Evolutionary conservation across 2,329 filamentous ascomycete species (phyloP), one percentile per base, ranked within the genome.

Genomic region (Alternaria arbusti): DNA sequence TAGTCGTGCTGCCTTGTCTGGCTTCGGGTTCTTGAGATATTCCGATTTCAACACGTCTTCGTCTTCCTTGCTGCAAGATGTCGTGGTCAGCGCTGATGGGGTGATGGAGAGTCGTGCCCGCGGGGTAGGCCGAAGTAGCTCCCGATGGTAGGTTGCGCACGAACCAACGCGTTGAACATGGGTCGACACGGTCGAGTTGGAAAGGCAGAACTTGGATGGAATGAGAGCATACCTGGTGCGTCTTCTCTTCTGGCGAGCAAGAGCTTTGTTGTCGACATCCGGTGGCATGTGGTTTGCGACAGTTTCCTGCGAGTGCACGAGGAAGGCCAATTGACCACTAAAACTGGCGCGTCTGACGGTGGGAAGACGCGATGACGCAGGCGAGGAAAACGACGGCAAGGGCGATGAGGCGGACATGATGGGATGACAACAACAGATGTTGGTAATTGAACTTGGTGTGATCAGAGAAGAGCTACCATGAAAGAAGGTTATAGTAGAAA

Each of bases 11-110:
- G 89, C 87, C 82, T 97, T 97, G 83, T 97, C 94, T 32, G 95
- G 95, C 80, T 97, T 97, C 7, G 93, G 88, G 79, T 97, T 96
- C 66, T 85, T 87, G 72, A 88, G 86, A 78, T 97, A 97, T 63
- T 95, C 93, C 36, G 91, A 87, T 81, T 97, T 95, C 64, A 97
- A 89, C 57, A 96, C 88, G 56, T 90, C 88, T 83, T 97, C 95
- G 83, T 98, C 95, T 81, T 95, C 91, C 56, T 80, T 79, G 71
- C 78, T 80, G 69, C 68, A 64, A 45, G 57, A 62, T 63, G 67
- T 59, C 61, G 66, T 69, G 69, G 73, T 77, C 64, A 78, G 75
- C 67, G 62, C 32, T 57, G 63, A 65, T 70, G 68, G 64, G 69
- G 61, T 67, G 65, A 67, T 65, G 73, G 64, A 71, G 66, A 65